Percentiles rank a stretch among this genome's conserved stretches.
Conservation (phyloP, 164 flowering plant species). For the Macadamia tetraphylla region DNA sequence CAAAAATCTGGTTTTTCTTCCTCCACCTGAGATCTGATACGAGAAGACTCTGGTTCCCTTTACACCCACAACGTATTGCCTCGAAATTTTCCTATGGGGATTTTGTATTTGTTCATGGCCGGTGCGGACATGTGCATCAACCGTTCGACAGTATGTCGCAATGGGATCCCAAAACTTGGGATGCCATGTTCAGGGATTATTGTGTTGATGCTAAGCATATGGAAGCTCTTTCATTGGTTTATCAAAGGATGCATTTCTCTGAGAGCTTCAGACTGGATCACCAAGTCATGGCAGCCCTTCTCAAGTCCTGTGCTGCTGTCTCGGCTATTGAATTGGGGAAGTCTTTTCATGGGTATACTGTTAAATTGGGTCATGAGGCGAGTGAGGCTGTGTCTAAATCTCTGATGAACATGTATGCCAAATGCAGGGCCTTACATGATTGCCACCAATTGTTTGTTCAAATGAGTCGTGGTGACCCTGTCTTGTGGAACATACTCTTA, state of each 20-base stretch:
- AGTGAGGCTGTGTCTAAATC: constrained; percentile 45
- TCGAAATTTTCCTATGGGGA: not conserved
- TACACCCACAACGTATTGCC: not conserved
- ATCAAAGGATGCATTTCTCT: not conserved
- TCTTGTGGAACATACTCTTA: constrained; percentile 65
- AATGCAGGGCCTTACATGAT: constrained; percentile 43
- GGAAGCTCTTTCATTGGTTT: constrained; percentile 13
- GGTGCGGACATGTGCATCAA: not conserved
- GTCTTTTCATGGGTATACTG: constrained; percentile 40
- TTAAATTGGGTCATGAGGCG: constrained; percentile 47
- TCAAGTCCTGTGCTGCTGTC: constrained; percentile 58
- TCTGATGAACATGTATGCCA: constrained; percentile 79
- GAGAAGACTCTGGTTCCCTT: not conserved
- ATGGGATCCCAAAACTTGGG: constrained; percentile 13
- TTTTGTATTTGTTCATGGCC: not conserved
- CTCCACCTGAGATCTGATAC: not conserved
- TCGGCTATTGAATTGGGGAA: constrained; percentile 39
- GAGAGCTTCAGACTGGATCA: constrained; percentile 17
- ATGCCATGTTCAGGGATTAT: constrained; percentile 8
- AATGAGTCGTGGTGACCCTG: constrained; percentile 40
- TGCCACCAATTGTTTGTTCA: constrained; percentile 40
- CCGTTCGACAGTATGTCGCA: constrained; percentile 11
- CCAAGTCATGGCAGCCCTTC: constrained; percentile 34
- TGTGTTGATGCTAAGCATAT: constrained; percentile 11
- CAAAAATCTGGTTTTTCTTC: not conserved